These are phyloP conservation scores for Cryptococcus sp. DNA, from an alignment of 1,284 basidiomycete species.

Conservation along the genomic window DNA sequence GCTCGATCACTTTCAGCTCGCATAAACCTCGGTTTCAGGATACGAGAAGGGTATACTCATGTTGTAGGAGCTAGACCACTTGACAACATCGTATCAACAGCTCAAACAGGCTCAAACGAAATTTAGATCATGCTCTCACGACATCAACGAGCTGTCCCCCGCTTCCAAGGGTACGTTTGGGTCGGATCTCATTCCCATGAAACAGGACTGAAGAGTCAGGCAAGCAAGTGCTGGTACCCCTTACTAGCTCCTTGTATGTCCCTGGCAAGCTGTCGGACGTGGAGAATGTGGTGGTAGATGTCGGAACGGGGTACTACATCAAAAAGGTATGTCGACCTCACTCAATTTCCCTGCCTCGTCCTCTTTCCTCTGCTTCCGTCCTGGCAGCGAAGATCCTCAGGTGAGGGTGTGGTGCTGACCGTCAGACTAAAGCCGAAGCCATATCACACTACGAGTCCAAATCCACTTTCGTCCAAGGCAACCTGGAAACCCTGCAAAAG, in stretches of 20 bases:
- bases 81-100: constrained; percentile 87
- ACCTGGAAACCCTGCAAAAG: constrained; percentile 74
- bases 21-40: background rate
- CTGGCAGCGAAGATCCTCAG: background rate
- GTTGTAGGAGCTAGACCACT: constrained; percentile 77
- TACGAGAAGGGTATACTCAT: no score
- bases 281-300: constrained; percentile 86
- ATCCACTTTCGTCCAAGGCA: constrained; percentile 68
- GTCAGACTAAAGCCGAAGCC: constrained; percentile 71
- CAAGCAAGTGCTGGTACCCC: constrained; percentile 81
- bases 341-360: background rate
- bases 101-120: constrained; percentile 88
- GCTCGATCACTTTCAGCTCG: background rate
- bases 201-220: constrained; percentile 49
- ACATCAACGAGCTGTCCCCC: constrained; percentile 70
- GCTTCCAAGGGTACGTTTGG: constrained; percentile 64
- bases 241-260: constrained; percentile 92
- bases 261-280: constrained; percentile 80
- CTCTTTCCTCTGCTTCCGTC: background rate
- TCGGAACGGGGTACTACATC: constrained; percentile 95
- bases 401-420: background rate
- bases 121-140: constrained; percentile 78
- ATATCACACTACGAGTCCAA: constrained; percentile 68
- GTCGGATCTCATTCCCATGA: background rate
- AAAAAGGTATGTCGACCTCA: constrained; percentile 63